Conservation (phyloP, 257 asterid species). For the Ajuga chamaepitys region DNA sequence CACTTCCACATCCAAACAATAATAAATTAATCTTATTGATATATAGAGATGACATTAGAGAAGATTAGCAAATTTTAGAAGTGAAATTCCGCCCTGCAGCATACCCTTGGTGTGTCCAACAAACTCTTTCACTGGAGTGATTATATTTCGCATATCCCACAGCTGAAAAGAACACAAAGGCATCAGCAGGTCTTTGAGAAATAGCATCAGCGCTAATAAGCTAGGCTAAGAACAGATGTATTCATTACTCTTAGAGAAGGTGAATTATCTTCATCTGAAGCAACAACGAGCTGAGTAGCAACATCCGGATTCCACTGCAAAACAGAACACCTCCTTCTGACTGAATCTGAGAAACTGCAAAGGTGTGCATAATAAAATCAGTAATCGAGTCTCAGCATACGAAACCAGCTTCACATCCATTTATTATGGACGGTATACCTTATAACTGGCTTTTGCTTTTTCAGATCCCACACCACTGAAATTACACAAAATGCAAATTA, state of each 20-base stretch:
- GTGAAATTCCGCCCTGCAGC: constrained; percentile 6
- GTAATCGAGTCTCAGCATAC: neutral
- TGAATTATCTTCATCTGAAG: constrained; percentile 93
- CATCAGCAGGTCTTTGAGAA: constrained; percentile 10
- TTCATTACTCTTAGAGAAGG: constrained; percentile 78
- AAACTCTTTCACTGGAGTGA: constrained; percentile 90
- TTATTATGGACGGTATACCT: constrained; percentile 35
- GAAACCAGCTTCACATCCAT: constrained; percentile 2
- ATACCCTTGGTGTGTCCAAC: constrained; percentile 93
- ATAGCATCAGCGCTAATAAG: neutral
- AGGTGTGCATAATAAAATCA: constrained; percentile 10
- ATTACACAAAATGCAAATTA: constrained; percentile 22
- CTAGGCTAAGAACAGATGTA: constrained; percentile 3
- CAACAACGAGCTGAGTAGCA: constrained; percentile 90
- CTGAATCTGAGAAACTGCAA: constrained; percentile 81
- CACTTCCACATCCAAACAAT: neutral
- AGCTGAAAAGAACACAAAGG: constrained; percentile 45
- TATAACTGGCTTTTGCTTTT: constrained; percentile 88
- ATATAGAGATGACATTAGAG: neutral
- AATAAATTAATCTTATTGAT: neutral
- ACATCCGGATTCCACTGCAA: constrained; percentile 97
- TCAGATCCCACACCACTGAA: constrained; percentile 95
- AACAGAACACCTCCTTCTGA: constrained; percentile 86
- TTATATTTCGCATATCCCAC: constrained; percentile 92
- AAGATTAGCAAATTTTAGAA: neutral